Conservation (phyloP, 139 green algal genomes). For the Chlamydomonas schloesseri region DNA sequence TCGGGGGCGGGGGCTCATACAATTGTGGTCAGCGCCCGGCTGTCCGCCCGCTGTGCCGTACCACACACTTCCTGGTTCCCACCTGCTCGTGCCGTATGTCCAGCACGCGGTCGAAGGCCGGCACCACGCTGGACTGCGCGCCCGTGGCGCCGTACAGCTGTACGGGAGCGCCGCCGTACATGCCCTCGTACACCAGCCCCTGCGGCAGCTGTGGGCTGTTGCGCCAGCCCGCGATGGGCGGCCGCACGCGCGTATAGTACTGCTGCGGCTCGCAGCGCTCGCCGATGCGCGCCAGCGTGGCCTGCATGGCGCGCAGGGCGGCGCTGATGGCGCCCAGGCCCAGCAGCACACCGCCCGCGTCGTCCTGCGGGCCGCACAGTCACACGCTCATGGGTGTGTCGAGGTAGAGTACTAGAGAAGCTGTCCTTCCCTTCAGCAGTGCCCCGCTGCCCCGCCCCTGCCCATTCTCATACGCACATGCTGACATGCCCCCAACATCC, state of each 20-base stretch:
- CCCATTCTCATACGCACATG: too few relatives aligned
- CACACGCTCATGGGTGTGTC: too few relatives aligned
- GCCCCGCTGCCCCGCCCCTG: too few relatives aligned
- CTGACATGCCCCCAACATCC: too few relatives aligned
- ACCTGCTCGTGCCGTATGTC: constrained; percentile 49
- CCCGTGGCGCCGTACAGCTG: constrained; percentile 68
- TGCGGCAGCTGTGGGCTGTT: constrained; percentile 56
- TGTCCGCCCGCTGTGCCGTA: too few relatives aligned
- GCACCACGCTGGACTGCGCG: constrained; percentile 63
- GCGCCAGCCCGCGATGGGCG: constrained; percentile 56
- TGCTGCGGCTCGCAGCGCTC: constrained; percentile 62
- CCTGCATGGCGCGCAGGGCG: constrained; percentile 48
- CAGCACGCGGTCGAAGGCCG: constrained; percentile 56
- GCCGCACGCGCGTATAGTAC: constrained; percentile 60
- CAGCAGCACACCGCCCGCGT: not conserved
- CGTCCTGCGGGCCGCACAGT: not conserved
- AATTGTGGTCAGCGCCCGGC: too few relatives aligned
- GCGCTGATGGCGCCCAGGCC: not conserved
- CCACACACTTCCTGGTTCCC: too few relatives aligned
- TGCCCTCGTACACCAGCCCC: constrained; percentile 61
- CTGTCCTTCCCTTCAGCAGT: too few relatives aligned
- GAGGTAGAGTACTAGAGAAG: too few relatives aligned
- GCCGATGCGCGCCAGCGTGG: constrained; percentile 56
- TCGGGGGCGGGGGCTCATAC: too few relatives aligned
- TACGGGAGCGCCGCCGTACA: constrained; percentile 26